These are phyloP conservation scores for Phytopythium mirpurense DNA, from an alignment of 352 stramenopile genomes.

Conservation along the genomic window DNA sequence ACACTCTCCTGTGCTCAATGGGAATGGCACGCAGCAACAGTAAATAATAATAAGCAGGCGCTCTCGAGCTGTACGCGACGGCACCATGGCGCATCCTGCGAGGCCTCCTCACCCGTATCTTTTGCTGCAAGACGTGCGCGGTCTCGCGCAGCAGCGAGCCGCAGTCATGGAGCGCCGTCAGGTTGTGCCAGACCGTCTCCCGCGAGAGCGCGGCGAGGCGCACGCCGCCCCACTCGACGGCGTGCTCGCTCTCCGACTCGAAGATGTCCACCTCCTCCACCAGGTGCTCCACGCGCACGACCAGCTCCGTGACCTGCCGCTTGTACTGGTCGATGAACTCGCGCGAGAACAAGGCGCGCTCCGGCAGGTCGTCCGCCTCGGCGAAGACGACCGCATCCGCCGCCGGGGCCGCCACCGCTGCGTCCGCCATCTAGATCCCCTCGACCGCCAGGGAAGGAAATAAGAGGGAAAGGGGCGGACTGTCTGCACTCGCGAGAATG, in stretches of 20 bases:
- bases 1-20: constrained; percentile 31
- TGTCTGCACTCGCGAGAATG: too few relatives aligned
- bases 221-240: constrained; percentile 27
- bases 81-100: too few relatives aligned
- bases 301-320: constrained; percentile 49
- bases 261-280: constrained; percentile 55
- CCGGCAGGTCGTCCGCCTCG: constrained; percentile 35
- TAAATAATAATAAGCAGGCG: too few relatives aligned
- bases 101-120: constrained; percentile 32
- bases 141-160: constrained; percentile 28
- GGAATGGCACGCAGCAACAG: not conserved
- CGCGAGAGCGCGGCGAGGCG: constrained; percentile 33
- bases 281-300: constrained; percentile 49
- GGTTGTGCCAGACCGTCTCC: constrained; percentile 62
- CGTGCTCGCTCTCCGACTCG: constrained; percentile 35
- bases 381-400: constrained; percentile 11
- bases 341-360: constrained; percentile 43
- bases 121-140: constrained; percentile 44
- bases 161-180: constrained; percentile 58
- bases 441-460: too few relatives aligned
- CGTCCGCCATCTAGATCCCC: constrained; percentile 3
- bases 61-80: not conserved
- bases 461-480: too few relatives aligned
- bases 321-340: constrained; percentile 60
- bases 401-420: not conserved